Conservation (phyloP, 805 yeast species). For the Myxozyma geophila region DNA sequence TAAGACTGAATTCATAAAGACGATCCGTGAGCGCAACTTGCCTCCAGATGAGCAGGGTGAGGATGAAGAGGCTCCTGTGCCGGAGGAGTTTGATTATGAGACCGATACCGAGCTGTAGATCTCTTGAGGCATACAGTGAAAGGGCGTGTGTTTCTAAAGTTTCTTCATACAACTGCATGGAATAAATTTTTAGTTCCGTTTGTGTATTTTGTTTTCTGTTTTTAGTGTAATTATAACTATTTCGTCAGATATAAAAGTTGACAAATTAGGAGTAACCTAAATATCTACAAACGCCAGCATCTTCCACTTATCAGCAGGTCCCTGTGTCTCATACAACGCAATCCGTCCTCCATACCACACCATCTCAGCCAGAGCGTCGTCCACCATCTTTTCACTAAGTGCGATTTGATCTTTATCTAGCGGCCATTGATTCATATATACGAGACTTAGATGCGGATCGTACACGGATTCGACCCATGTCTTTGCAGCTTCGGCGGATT, state of each 20-base stretch:
- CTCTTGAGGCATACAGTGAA: neutral
- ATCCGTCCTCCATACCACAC: constrained; percentile 74
- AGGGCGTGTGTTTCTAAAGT: neutral
- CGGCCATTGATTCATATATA: constrained; percentile 67
- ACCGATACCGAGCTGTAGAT: constrained; percentile 39
- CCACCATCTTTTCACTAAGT: constrained; percentile 66
- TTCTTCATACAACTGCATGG: neutral
- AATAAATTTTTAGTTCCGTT: neutral
- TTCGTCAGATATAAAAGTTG: neutral
- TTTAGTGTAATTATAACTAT: neutral
- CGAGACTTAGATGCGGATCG: constrained; percentile 74
- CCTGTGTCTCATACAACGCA: constrained; percentile 70
- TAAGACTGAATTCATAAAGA: constrained; percentile 60
- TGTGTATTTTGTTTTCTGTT: neutral
- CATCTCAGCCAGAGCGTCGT: constrained; percentile 66
- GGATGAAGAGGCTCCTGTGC: constrained; percentile 56
- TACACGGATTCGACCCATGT: constrained; percentile 61
- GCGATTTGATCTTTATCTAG: constrained; percentile 68
- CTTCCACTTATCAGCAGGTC: constrained; percentile 72
- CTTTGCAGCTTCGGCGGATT: constrained; percentile 53
- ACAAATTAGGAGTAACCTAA: neutral
- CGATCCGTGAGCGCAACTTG: constrained; percentile 87
- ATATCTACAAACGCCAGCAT: constrained; percentile 55
- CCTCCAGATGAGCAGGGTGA: constrained; percentile 67
- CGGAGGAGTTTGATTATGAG: constrained; percentile 49